Percentiles rank a stretch among this genome's conserved stretches.
Evolutionary conservation across 805 yeast genomes (phyloP).

Genomic region (Monosporozyma aerobia): DNA sequence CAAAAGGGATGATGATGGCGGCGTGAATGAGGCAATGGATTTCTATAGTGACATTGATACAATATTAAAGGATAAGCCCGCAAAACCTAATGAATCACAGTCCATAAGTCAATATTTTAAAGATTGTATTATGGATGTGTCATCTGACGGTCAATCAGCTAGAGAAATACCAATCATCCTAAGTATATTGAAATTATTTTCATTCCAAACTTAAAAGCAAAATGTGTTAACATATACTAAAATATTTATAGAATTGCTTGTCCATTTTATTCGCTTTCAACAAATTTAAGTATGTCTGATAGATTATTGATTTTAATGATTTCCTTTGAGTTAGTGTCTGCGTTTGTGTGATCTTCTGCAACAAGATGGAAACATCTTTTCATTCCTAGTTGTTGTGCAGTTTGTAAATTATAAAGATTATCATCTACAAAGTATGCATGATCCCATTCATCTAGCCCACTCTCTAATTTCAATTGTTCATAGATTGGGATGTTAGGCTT

Average conservation of each 20-base stretch:
- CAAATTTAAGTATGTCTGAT: conserved; percentile 2
- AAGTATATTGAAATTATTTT: conserved; percentile 16
- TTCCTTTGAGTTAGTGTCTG: not conserved
- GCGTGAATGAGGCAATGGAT: not conserved
- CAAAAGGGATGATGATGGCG: not conserved
- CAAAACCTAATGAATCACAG: not conserved
- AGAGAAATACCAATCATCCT: conserved; percentile 22
- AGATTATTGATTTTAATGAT: not conserved
- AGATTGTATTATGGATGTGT: conserved; percentile 17
- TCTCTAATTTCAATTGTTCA: conserved; percentile 49
- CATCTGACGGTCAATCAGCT: conserved; percentile 12
- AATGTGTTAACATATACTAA: conserved; percentile 1
- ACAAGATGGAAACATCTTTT: conserved; percentile 60
- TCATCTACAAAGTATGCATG: conserved; percentile 79
- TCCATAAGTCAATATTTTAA: conserved; percentile 12
- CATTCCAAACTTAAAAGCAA: not conserved
- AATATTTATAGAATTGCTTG: not conserved
- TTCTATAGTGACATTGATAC: not conserved
- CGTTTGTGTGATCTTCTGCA: conserved; percentile 36
- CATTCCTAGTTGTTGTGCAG: conserved; percentile 67
- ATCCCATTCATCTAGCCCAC: conserved; percentile 35
- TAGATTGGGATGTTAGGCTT: conserved; percentile 75
- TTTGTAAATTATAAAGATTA: conserved; percentile 64
- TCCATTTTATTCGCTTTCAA: not conserved
- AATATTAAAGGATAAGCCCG: not conserved